Percentiles rank a stretch among this genome's conserved stretches.
These are phyloP conservation scores for Fusarium solani-melongenae DNA, from an alignment of 2,329 filamentous ascomycete genomes.

Conservation along the genomic window DNA sequence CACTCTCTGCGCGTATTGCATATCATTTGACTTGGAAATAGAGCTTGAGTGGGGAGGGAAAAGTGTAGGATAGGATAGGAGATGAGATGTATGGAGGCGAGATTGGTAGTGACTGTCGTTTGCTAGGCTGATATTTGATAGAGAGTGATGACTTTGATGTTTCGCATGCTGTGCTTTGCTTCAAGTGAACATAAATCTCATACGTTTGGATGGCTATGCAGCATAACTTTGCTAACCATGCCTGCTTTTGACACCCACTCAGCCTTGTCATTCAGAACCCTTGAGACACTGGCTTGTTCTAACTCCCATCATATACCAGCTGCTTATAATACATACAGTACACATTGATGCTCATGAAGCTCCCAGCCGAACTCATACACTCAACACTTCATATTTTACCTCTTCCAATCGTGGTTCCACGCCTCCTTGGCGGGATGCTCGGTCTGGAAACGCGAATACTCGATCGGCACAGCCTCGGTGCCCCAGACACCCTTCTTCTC, in stretches of 20 bases:
- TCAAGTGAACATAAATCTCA: background rate
- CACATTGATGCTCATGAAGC: slow-evolving; percentile 18
- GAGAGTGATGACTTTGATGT: slow-evolving; percentile 39
- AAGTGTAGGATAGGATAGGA: background rate
- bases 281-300: slow-evolving; percentile 3
- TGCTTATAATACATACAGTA: slow-evolving; percentile 41
- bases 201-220: background rate
- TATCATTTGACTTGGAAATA: slow-evolving; percentile 30
- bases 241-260: background rate
- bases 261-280: background rate
- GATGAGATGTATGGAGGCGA: background rate
- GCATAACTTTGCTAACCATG: background rate
- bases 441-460: slow-evolving; percentile 87
- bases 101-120: slow-evolving; percentile 24
- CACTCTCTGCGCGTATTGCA: slow-evolving; percentile 21
- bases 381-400: slow-evolving; percentile 49
- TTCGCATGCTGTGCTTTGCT: background rate
- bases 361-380: slow-evolving; percentile 1
- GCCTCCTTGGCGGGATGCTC: slow-evolving; percentile 81
- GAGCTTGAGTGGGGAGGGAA: slow-evolving; percentile 20
- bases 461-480: slow-evolving; percentile 81
- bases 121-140: slow-evolving; percentile 25
- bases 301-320: slow-evolving; percentile 7
- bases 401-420: slow-evolving; percentile 97
- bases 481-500: slow-evolving; percentile 88